Conservation (phyloP, 179 eudicot species). For the Amaranthus tricolor region DNA sequence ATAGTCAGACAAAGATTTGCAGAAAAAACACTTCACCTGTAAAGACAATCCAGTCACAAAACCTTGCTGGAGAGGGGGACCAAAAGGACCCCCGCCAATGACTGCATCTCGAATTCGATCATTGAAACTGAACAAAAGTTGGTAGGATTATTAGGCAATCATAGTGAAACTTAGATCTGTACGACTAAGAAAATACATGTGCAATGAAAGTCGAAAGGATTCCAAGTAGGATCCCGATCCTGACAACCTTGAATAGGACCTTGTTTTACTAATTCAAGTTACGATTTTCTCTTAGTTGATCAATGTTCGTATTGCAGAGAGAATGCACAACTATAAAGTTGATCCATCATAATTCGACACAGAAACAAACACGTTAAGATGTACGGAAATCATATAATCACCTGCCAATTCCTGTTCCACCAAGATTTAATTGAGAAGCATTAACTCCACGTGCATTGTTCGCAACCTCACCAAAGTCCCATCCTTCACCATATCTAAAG, state of each 20-base stretch:
- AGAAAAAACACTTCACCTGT: constrained; percentile 54
- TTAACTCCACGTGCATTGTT: constrained; percentile 86
- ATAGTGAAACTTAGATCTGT: neutral
- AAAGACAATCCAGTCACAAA: constrained; percentile 82
- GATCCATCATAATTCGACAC: neutral
- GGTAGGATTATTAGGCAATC: constrained; percentile 4
- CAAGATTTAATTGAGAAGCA: constrained; percentile 84
- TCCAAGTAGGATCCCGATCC: no score
- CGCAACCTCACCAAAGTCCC: constrained; percentile 98
- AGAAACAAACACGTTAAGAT: neutral
- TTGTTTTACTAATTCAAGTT: neutral
- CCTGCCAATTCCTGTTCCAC: constrained; percentile 97
- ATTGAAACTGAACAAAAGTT: constrained; percentile 60
- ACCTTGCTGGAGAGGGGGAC: constrained; percentile 96
- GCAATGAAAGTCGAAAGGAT: no score
- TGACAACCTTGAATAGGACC: neutral
- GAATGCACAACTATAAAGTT: neutral
- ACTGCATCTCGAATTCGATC: constrained; percentile 96
- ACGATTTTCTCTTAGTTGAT: no score
- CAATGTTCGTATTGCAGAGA: neutral
- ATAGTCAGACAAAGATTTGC: neutral
- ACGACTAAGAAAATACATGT: neutral
- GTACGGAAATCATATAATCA: constrained; percentile 15
- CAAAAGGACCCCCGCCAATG: constrained; percentile 97
- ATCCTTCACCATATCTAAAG: constrained; percentile 93